phyloP scores from a whole-genome alignment of 202 grass and related monocot species.

The Zoysia matrella region DNA sequence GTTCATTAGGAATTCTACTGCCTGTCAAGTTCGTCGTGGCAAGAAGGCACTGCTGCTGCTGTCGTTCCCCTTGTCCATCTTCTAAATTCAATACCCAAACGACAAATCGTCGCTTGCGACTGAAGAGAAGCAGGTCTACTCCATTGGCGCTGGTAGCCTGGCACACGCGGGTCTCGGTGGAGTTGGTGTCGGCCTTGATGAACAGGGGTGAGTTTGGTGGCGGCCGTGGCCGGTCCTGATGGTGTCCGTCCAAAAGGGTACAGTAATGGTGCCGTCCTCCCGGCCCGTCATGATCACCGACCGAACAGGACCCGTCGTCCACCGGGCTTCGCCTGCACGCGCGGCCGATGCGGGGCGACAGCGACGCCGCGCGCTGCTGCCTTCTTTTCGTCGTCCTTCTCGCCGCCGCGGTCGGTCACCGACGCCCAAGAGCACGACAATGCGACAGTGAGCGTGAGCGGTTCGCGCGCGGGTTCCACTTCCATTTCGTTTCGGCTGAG shows the following conservation, averaged over 20 bases:
- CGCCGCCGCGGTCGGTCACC: constrained; percentile 4
- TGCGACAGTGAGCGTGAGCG: too few species aligned
- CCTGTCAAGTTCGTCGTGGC: neutral
- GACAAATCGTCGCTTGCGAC: neutral
- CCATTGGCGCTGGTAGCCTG: too few species aligned
- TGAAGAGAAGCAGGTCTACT: neutral
- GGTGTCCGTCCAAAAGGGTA: neutral
- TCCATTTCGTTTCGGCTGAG: neutral
- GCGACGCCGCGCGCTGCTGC: neutral
- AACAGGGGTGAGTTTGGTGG: constrained; percentile 38
- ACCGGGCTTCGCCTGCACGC: constrained; percentile 22
- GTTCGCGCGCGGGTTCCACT: neutral
- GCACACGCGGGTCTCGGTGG: neutral
- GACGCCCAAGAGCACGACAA: neutral
- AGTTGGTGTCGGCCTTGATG: constrained; percentile 22
- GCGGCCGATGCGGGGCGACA: constrained; percentile 3
- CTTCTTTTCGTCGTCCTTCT: neutral
- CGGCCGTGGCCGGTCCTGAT: constrained; percentile 15
- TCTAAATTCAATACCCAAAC: neutral
- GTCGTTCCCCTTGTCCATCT: neutral
- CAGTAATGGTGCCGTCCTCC: neutral
- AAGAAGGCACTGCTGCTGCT: neutral
- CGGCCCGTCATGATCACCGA: constrained; percentile 22
- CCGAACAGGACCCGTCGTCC: constrained; percentile 18
- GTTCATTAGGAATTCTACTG: neutral